Base-by-base conservation (phyloP, 2,329 filamentous ascomycete genomes). In the Neonectria ditissima region DNA sequence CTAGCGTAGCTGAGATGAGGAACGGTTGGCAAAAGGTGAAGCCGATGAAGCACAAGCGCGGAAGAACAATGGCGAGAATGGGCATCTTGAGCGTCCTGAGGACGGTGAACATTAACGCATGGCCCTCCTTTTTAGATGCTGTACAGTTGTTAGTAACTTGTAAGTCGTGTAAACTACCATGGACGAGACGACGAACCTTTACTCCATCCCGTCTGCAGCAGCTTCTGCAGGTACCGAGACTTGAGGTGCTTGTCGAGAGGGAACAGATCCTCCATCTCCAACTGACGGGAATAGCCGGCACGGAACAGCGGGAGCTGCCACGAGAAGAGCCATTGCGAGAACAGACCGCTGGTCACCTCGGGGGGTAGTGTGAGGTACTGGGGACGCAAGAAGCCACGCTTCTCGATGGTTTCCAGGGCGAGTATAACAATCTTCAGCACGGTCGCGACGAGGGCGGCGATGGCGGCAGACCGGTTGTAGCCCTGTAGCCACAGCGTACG, bases 1-100 rank as follows among this genome's bases (percentile, higher is more conserved):
- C 51, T 3, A 70, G 39, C 4, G 64, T 71, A 34, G 61, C 22
- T 14, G 59, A 69, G 44, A 69, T 70, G 22, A 70, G 66, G 24
- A 70, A 71, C 1, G 69, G 69, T 6, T 70, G 68, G 4, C 63
- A 61, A 20, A 71, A 70, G 0, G 62, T 69, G 4, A 70, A 70
- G 1, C 56, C 69, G 3, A 67, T 71, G 10, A 70, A 63, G n/a
- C 63, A 65, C 3, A 70, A 7, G 1, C 68, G 58, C 1, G 68
- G 68, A 2, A 70, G 57, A 2, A 69, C 1, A 0, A 69, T 67
- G 3, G 56, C 58, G 0, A 70, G 13, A 1, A 58, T 20, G 24
- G 59, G 68, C 22, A 54, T 20, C 28, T 59, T 69, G 2, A 67
- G 28, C 18, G 65, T 66, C 14, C 4, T 48, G 2, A 67, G 8